These are phyloP conservation scores for Skeletonema menzelii DNA, from an alignment of 108 stramenopile genomes.

Conservation along the genomic window DNA sequence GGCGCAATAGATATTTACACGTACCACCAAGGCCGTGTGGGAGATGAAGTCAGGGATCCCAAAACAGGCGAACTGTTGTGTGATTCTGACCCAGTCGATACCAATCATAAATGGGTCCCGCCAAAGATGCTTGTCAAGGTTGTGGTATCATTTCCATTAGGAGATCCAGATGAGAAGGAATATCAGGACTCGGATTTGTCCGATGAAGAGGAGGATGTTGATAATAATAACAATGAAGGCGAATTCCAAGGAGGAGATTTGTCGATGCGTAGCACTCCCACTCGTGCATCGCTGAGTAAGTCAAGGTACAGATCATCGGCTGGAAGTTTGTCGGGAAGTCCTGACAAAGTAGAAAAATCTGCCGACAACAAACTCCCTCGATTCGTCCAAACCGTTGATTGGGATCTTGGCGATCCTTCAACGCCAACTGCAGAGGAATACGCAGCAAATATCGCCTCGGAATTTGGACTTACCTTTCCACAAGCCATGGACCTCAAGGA, in stretches of 20 bases:
- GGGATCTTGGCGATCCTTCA: conserved; percentile 65
- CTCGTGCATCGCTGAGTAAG: neutral
- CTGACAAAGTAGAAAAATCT: neutral
- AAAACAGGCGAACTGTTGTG: conserved; percentile 63
- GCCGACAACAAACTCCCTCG: conserved; percentile 19
- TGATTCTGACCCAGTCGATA: conserved; percentile 60
- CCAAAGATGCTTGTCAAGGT: conserved; percentile 38
- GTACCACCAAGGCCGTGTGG: conserved; percentile 78
- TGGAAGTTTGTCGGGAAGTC: neutral
- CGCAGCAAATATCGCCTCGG: conserved; percentile 51
- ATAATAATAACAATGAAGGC: neutral
- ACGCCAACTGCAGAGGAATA: conserved; percentile 62
- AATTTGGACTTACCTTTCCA: conserved; percentile 69
- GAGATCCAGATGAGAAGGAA: conserved; percentile 38
- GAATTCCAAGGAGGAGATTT: neutral
- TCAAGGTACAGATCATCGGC: neutral
- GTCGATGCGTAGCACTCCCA: neutral
- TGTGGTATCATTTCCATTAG: conserved; percentile 61
- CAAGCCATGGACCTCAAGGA: conserved; percentile 64
- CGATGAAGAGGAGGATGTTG: conserved; percentile 3
- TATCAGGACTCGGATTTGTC: conserved; percentile 9
- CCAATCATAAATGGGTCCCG: conserved; percentile 59
- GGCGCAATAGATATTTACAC: conserved; percentile 63
- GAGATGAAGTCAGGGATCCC: conserved; percentile 64
- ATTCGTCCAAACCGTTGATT: conserved; percentile 53